Evolutionary conservation across 257 asterid species (phyloP), one percentile per base, ranked within the genome.

Genomic region (Nicotiana benthamiana): DNA sequence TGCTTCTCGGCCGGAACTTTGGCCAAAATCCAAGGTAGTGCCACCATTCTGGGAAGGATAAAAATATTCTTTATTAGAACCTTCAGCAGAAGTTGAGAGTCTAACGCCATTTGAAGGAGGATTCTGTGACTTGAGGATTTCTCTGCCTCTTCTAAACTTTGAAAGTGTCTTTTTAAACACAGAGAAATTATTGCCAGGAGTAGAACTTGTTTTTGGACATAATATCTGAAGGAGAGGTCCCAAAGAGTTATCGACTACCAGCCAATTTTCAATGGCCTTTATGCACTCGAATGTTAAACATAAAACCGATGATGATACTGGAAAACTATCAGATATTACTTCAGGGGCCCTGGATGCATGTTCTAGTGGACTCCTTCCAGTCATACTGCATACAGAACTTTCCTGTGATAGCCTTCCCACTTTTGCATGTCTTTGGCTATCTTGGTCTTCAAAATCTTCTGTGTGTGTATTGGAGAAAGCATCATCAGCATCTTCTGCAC

Each of bases 321-420:
- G 90, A 84, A 82, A 81, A 88, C 82, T 82, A 56, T 85, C 93
- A 80, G 43, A 24, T 61, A 74, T 85, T 64, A 57, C 53, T 70
- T 82, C 87, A 72, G 87, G 77, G 62, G 85, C 80, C 87, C 85
- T 92, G 80, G 82, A 81, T 34, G 86, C 87, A 83, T 85, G 84
- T 82, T 89, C 93, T 52, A 84, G 61, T 48, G 89, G 63, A 61
- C 83, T 87, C 88, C 92, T 90, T 80, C 92, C 98, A 0, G 91
- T 86, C 83, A 82, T 72, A 83, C 96, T 89, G 80, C 92, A 81
- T 66, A 91, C 90, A 11, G 97, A 90, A 89, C 98, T 89, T 87
- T 95, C 97, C 87, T 90, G 92, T 65, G 97, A 93, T 80, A 91
- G 89, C 89, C 96, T 90, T 86, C 98, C 98, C 81, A 94, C 97